phyloP scores from a whole-genome alignment of 352 stramenopile genomes.

The Aphanomyces invadans region DNA sequence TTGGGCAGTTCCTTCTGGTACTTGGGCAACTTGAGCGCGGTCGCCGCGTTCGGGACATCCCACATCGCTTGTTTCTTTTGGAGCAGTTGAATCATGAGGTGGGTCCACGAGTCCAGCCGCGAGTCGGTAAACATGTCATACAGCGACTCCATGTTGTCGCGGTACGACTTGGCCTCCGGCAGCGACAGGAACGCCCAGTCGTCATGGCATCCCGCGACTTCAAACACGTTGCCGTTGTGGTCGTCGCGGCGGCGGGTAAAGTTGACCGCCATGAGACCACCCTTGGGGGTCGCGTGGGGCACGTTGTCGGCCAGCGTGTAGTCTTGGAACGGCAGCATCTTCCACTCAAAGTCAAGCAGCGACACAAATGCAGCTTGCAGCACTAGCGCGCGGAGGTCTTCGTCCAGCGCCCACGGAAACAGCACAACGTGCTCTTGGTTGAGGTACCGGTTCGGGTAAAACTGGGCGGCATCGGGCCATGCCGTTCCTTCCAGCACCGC shows the following conservation, averaged over 20 bases:
- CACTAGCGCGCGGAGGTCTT: constrained; percentile 1
- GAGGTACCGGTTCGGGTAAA: constrained; percentile 9
- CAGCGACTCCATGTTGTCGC: constrained; percentile 8
- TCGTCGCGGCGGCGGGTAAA: constrained; percentile 4
- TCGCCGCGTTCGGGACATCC: not conserved
- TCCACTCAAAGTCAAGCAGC: constrained; percentile 21
- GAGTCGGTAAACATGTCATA: constrained; percentile 16
- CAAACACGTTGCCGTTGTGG: not conserved
- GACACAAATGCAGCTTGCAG: not conserved
- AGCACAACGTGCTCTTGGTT: not conserved
- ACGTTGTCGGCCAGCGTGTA: not conserved
- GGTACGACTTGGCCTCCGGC: constrained; percentile 16
- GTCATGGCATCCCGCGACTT: not conserved
- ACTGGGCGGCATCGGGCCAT: constrained; percentile 6
- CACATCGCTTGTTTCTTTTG: constrained; percentile 1
- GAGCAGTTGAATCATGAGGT: constrained; percentile 19
- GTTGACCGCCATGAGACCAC: constrained; percentile 13
- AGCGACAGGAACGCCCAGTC: constrained; percentile 16
- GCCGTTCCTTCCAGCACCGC: not conserved
- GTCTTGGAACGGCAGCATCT: constrained; percentile 15
- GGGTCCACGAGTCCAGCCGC: constrained; percentile 15
- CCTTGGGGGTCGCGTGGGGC: not conserved
- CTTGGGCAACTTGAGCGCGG: not conserved
- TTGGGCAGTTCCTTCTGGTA: constrained; percentile 18
- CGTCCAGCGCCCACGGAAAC: not conserved